These are phyloP conservation scores for Lobosporangium transversale DNA, from an alignment of 192 early-diverging fungal species.

Conservation along the genomic window DNA sequence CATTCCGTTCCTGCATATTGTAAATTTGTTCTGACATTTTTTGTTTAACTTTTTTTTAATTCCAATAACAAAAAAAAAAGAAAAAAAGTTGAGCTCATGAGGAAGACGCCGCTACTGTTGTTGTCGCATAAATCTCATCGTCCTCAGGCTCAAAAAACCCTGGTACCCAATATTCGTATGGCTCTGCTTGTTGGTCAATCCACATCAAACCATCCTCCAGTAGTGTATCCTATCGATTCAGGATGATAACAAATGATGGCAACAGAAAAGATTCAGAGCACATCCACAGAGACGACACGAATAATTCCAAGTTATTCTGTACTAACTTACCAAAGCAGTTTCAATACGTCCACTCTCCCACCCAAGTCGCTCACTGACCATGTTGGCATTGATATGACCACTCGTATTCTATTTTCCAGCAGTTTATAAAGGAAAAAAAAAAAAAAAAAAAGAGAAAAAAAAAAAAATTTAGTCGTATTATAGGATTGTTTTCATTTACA, in stretches of 20 bases:
- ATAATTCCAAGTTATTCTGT: too few species aligned
- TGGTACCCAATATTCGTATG: conserved; percentile 66
- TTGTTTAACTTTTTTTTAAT: neutral
- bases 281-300: too few species aligned
- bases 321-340: conserved; percentile 62
- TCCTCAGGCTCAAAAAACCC: conserved; percentile 65
- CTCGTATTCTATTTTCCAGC: conserved; percentile 32
- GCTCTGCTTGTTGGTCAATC: conserved; percentile 71
- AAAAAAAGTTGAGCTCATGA: too few species aligned
- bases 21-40: neutral
- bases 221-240: conserved; percentile 64
- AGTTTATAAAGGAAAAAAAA: neutral
- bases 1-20: too few species aligned
- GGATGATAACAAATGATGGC: neutral
- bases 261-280: too few species aligned
- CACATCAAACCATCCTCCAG: conserved; percentile 80
- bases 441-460: neutral
- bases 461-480: neutral
- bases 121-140: conserved; percentile 36
- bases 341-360: conserved; percentile 69
- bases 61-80: too few species aligned
- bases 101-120: too few species aligned
- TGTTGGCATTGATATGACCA: conserved; percentile 46
- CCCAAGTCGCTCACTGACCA: conserved; percentile 54
- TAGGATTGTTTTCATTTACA: neutral